These are phyloP conservation scores for Aspergillus awamori DNA, from an alignment of 2,329 filamentous ascomycete genomes.

Conservation along the genomic window DNA sequence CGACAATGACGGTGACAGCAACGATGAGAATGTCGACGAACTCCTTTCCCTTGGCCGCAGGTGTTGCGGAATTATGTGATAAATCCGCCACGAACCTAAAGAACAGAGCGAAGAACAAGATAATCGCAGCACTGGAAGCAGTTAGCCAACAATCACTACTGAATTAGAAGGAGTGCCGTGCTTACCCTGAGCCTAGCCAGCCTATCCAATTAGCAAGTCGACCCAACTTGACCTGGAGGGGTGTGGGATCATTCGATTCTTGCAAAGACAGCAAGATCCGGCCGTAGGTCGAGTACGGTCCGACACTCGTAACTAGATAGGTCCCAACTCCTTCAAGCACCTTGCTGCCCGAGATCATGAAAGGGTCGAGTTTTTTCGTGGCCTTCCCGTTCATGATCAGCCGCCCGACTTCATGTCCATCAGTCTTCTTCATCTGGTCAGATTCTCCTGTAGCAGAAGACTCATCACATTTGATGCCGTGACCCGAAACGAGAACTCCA, in stretches of 20 bases:
- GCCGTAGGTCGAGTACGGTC: slow-evolving; percentile 73
- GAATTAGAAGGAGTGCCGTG: background rate
- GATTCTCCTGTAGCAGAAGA: slow-evolving; percentile 75
- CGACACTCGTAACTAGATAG: slow-evolving; percentile 73
- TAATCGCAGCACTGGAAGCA: slow-evolving; percentile 60
- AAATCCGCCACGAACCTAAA: slow-evolving; percentile 81
- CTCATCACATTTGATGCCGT: slow-evolving; percentile 71
- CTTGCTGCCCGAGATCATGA: slow-evolving; percentile 79
- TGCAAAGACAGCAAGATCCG: slow-evolving; percentile 74
- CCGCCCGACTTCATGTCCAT: slow-evolving; percentile 61
- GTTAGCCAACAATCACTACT: slow-evolving; percentile 14
- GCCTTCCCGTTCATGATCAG: slow-evolving; percentile 57
- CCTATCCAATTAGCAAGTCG: slow-evolving; percentile 76
- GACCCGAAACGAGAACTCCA: slow-evolving; percentile 68
- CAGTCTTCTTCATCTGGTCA: slow-evolving; percentile 69
- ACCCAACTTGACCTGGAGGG: slow-evolving; percentile 75
- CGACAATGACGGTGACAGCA: slow-evolving; percentile 77
- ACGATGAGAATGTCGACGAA: slow-evolving; percentile 78
- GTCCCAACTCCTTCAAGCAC: slow-evolving; percentile 78
- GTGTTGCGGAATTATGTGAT: slow-evolving; percentile 52
- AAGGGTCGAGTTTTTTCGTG: slow-evolving; percentile 64
- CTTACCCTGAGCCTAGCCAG: slow-evolving; percentile 69
- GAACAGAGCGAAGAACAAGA: slow-evolving; percentile 82
- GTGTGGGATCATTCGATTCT: slow-evolving; percentile 74
- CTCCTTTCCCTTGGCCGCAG: slow-evolving; percentile 75